Base-by-base conservation (phyloP, 768 basidiomycete species). In the Rhodotorula babjevae region DNA sequence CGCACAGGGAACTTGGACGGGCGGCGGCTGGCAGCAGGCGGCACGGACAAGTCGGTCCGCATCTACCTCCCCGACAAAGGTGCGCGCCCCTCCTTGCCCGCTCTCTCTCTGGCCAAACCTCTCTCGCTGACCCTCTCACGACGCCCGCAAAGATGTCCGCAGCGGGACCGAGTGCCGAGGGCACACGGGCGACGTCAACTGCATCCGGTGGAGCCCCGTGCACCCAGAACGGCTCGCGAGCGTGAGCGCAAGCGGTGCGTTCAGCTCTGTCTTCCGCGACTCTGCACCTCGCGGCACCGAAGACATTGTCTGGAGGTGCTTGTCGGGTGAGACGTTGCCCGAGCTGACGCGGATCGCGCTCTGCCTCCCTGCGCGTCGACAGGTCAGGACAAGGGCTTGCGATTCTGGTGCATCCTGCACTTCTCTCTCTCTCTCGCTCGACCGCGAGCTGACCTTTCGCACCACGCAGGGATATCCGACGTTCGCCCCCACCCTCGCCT, bases 61-160 rank as follows among this genome's bases (percentile, higher is more conserved):
- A 70, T 76, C 53, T 76, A 67, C 65, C 31, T 68, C 19, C 75
- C 75, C 0, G 75, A 76, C 29, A 76, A 73, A n/a, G 75, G 75
- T 73, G 9, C 56, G 74, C 14, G 6, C 18, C 8, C 2, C 44
- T 18, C 44, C 18, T 18, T 46, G 6, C 49, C 3, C 15, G 6
- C 3, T 19, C 49, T 42, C 55, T 29, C 40, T 4, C 40, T 12
- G 14, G 15, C 36, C 27, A 23, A 4, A 12, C 2, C 6, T 9
- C 1, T 12, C 27, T 44, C 55, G 1, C 31, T 6, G 25, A 16
- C 29, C 4, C n/a, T 19, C 29, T 14, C 33, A 0, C 53, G 36
- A 36, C 57, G 2, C 14, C 16, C 11, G 19, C 14, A 8, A 63
- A 76, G 74, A 72, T n/a, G 27, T 61, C 7, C 61, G 65, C 18